These are phyloP conservation scores for Apostasia shenzhenica DNA, from an alignment of 106 monocot species.

Conservation along the genomic window DNA sequence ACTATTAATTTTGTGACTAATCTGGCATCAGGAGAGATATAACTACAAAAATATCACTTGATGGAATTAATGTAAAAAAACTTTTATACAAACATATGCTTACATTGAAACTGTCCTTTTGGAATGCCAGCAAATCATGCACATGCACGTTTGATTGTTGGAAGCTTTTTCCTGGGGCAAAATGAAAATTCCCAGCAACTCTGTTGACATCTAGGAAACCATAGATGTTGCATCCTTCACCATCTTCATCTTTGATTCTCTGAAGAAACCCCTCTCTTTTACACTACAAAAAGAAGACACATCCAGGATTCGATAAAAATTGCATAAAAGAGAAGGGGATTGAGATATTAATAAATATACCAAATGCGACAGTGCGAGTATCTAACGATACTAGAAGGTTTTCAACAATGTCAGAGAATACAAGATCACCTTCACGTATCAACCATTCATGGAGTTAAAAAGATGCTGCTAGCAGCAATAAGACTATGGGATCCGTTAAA, in stretches of 20 bases:
- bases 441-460: no score
- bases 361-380: no score
- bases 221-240: conserved; percentile 95
- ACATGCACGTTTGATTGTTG: conserved; percentile 86
- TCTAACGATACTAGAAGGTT: no score
- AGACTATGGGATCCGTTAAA: no score
- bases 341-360: no score
- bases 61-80: conserved; percentile 2
- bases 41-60: conserved; percentile 4
- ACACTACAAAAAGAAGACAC: conserved; percentile 41
- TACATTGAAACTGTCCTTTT: conserved; percentile 94
- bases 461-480: no score
- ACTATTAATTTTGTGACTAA: conserved; percentile 83
- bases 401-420: no score
- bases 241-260: conserved; percentile 87
- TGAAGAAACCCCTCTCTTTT: conserved; percentile 95
- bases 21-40: conserved; percentile 30
- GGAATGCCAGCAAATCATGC: conserved; percentile 75
- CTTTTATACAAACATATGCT: conserved; percentile 14
- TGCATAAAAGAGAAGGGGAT: no score
- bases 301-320: not conserved
- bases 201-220: conserved; percentile 94
- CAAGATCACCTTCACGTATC: no score
- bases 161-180: conserved; percentile 97
- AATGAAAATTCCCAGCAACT: conserved; percentile 98